phyloP scores from a whole-genome alignment of 352 stramenopile species.

The Phytophthora sojae region DNA sequence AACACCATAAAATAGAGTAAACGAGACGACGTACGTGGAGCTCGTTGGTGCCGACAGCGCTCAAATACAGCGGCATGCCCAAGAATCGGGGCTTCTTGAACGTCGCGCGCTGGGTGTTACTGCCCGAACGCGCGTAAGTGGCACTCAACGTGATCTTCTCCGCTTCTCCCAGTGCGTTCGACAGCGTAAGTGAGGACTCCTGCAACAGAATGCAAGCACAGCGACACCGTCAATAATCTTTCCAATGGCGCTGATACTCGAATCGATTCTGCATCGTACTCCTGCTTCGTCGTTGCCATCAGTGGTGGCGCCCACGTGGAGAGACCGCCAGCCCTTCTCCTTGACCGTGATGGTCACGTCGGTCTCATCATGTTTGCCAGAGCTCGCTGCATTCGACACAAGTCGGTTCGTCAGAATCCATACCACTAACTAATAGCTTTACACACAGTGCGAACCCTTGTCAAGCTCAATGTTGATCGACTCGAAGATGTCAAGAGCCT shows the following conservation, averaged over 20 bases:
- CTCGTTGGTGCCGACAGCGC: slow-evolving; percentile 79
- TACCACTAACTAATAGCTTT: not conserved
- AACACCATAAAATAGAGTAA: not conserved
- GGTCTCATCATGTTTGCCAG: slow-evolving; percentile 72
- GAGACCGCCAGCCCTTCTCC: slow-evolving; percentile 87
- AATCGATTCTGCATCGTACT: slow-evolving; percentile 34
- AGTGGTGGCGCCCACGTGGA: slow-evolving; percentile 86
- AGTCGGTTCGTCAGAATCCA: slow-evolving; percentile 12
- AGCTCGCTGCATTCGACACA: slow-evolving; percentile 56
- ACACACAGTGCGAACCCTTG: slow-evolving; percentile 44
- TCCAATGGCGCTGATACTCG: not conserved
- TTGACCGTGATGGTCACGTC: slow-evolving; percentile 90
- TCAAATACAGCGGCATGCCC: slow-evolving; percentile 82
- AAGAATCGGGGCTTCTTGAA: slow-evolving; percentile 91
- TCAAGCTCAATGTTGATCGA: slow-evolving; percentile 85
- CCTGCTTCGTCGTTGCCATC: slow-evolving; percentile 88
- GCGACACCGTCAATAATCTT: slow-evolving; percentile 8
- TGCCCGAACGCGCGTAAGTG: slow-evolving; percentile 87
- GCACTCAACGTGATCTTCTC: slow-evolving; percentile 86
- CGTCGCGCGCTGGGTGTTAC: slow-evolving; percentile 84
- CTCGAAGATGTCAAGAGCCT: slow-evolving; percentile 87
- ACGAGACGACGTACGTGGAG: slow-evolving; percentile 58
- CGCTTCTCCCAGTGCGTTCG: slow-evolving; percentile 84
- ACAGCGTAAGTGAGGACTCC: slow-evolving; percentile 87
- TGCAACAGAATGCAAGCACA: slow-evolving; percentile 25